These are phyloP conservation scores for Diaporthe sp. DNA, from an alignment of 2,329 filamentous ascomycete genomes.

Conservation along the genomic window DNA sequence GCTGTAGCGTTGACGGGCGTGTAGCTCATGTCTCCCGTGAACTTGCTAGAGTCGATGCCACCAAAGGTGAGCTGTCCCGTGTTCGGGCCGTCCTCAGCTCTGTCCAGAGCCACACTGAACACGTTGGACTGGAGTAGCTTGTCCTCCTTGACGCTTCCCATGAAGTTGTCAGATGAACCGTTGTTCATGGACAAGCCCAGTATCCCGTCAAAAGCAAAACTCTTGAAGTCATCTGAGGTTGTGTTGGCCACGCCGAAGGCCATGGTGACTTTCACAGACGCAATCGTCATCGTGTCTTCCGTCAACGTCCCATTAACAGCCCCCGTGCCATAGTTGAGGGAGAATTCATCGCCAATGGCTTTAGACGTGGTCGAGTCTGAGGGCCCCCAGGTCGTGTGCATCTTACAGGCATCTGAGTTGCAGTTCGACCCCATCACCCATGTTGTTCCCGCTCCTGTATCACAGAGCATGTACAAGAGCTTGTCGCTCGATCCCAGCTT, in stretches of 20 bases:
- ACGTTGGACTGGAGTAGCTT: conserved; percentile 73
- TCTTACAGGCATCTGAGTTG: conserved; percentile 72
- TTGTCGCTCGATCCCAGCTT: conserved; percentile 68
- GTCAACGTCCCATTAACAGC: conserved; percentile 76
- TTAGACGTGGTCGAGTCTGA: conserved; percentile 75
- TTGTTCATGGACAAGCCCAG: conserved; percentile 79
- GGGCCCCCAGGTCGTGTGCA: conserved; percentile 78
- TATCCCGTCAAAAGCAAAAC: conserved; percentile 90
- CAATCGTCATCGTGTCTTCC: conserved; percentile 76
- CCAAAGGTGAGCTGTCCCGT: conserved; percentile 86
- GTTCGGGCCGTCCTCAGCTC: conserved; percentile 74
- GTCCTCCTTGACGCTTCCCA: conserved; percentile 71
- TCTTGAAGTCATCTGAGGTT: conserved; percentile 80
- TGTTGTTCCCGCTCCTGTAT: conserved; percentile 78
- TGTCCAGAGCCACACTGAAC: conserved; percentile 79
- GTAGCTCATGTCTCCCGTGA: conserved; percentile 77
- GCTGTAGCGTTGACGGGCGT: conserved; percentile 64
- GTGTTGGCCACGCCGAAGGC: conserved; percentile 80
- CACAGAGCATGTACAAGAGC: conserved; percentile 72
- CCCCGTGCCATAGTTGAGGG: conserved; percentile 83
- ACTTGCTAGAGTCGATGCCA: conserved; percentile 75
- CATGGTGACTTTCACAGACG: conserved; percentile 73
- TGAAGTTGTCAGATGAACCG: conserved; percentile 74
- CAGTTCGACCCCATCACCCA: conserved; percentile 87
- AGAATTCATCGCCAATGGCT: conserved; percentile 67